These are phyloP conservation scores for Aureobasidium musti DNA, from an alignment of 2,329 filamentous ascomycete species.

Conservation along the genomic window DNA sequence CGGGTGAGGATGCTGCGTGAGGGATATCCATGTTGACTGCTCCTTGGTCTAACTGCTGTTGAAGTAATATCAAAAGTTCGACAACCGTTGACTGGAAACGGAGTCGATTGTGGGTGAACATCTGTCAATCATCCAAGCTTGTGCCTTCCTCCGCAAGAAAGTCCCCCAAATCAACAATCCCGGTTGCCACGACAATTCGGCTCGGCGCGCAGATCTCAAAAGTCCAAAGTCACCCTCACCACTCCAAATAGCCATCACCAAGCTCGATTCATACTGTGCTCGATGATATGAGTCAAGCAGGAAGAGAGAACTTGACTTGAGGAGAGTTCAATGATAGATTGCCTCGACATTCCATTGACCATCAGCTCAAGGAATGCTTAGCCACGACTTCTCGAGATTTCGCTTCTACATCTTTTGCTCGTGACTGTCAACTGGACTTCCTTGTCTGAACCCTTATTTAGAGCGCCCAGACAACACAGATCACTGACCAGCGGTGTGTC, in stretches of 20 bases:
- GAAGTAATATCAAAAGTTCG: slow-evolving; percentile 24
- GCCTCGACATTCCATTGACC: not conserved
- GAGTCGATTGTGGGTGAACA: slow-evolving; percentile 26
- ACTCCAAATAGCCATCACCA: not conserved
- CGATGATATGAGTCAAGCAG: not conserved
- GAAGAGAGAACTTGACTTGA: too few relatives aligned
- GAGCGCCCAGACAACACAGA: not conserved
- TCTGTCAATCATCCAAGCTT: slow-evolving; percentile 12
- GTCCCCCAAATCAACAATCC: slow-evolving; percentile 20
- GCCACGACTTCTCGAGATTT: not conserved
- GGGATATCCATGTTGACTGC: slow-evolving; percentile 6
- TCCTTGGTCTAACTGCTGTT: slow-evolving; percentile 3
- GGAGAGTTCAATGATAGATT: too few relatives aligned
- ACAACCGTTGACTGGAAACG: slow-evolving; percentile 19
- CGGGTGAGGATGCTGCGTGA: slow-evolving; percentile 20
- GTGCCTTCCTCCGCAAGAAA: slow-evolving; percentile 17
- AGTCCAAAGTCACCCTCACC: too few relatives aligned
- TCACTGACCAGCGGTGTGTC: not conserved
- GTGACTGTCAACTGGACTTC: too few relatives aligned
- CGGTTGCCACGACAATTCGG: not conserved
- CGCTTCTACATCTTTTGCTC: not conserved
- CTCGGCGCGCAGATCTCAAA: slow-evolving; percentile 1
- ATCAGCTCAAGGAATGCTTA: not conserved
- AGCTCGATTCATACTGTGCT: not conserved
- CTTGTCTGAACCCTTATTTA: not conserved